Evolutionary conservation across 2,329 filamentous ascomycete genomes (phyloP).

Genomic region (Mariannaea sp.): DNA sequence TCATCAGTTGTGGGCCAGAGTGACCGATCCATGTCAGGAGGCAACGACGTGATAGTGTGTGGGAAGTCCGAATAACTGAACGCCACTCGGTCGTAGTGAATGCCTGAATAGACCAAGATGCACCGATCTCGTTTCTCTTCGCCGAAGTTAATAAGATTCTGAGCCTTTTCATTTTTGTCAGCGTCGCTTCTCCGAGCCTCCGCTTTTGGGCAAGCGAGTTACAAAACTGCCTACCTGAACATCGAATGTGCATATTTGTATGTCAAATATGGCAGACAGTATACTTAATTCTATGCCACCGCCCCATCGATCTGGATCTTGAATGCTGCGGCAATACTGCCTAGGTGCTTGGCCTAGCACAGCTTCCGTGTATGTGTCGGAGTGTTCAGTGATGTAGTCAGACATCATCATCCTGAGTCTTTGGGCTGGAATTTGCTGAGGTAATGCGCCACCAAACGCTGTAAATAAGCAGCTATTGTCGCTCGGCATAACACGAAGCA

Average conservation of each 20-base stretch:
- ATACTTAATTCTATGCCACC: conserved; percentile 90
- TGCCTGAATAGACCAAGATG: conserved; percentile 86
- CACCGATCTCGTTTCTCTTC: conserved; percentile 72
- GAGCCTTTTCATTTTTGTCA: conserved; percentile 31
- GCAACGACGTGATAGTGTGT: conserved; percentile 58
- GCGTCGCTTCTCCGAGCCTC: background rate
- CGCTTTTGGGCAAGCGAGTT: background rate
- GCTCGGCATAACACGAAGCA: conserved; percentile 93
- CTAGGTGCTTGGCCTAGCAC: conserved; percentile 75
- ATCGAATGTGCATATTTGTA: conserved; percentile 85
- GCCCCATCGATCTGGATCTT: conserved; percentile 82
- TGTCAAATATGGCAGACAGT: conserved; percentile 79
- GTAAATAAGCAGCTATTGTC: conserved; percentile 96
- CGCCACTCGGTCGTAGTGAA: conserved; percentile 91
- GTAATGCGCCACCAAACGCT: conserved; percentile 81
- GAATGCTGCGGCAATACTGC: conserved; percentile 82
- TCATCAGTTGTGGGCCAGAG: conserved; percentile 59
- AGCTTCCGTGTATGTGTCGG: conserved; percentile 73
- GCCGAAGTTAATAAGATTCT: conserved; percentile 67
- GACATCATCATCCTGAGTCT: conserved; percentile 78
- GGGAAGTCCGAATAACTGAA: conserved; percentile 68
- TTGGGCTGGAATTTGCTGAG: conserved; percentile 54
- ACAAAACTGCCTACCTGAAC: conserved; percentile 57
- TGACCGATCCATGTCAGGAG: conserved; percentile 74
- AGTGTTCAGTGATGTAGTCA: conserved; percentile 74